Evolutionary conservation across 225 moss, liverwort and hornwort species (phyloP).

Genomic region (Marchantia polymorpha): DNA sequence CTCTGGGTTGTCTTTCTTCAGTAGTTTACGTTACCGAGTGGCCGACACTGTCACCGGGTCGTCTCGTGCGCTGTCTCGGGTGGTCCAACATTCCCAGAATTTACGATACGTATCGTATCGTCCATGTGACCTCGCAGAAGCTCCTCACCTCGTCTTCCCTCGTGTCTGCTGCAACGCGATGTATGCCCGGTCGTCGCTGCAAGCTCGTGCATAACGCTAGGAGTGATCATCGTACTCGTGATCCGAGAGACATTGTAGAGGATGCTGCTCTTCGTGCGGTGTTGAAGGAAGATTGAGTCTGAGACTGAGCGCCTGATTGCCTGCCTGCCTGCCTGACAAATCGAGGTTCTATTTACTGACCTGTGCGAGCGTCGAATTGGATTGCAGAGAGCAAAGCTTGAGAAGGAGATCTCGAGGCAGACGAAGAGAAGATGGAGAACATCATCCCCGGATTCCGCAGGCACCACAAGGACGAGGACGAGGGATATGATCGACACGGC

Average conservation of each 20-base stretch:
- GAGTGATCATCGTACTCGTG: not conserved
- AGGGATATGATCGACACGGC: slow-evolving; percentile 21
- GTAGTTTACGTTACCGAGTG: not conserved
- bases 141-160: not conserved
- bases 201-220: not conserved
- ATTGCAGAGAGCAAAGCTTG: not conserved
- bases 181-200: not conserved
- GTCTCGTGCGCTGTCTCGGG: not conserved
- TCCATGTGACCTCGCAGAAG: too few species aligned
- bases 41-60: not conserved
- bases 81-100: too few species aligned
- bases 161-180: not conserved
- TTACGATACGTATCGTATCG: too few species aligned
- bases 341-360: not conserved
- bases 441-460: slow-evolving; percentile 26
- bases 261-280: too few species aligned
- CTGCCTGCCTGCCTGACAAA: too few species aligned
- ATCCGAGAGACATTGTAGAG: not conserved
- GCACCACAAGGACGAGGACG: slow-evolving; percentile 16
- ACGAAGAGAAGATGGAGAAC: slow-evolving; percentile 36
- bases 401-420: not conserved
- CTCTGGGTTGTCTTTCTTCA: not conserved
- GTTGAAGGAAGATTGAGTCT: not conserved
- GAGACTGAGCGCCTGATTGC: too few species aligned
- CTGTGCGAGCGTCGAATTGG: not conserved